Percentiles rank a stretch among this genome's conserved stretches.
Evolutionary conservation across 768 basidiomycete species (phyloP).

Genomic region (Phlebiopsis gigantea): DNA sequence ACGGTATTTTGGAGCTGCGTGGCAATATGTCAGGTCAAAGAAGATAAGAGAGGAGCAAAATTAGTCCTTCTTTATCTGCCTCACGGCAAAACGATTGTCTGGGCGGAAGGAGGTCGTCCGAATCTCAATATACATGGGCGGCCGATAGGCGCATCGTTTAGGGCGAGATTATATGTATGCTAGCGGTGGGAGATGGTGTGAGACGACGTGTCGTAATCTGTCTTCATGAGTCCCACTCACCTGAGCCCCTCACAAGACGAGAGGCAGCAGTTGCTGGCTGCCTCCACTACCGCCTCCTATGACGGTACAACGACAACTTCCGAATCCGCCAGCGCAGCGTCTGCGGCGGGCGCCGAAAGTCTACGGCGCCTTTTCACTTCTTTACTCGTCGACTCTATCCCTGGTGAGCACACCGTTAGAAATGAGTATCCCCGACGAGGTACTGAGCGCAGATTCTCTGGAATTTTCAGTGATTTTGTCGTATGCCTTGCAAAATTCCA

Average conservation of each 20-base stretch:
- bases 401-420: slow-evolving; percentile 38
- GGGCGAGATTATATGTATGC: slow-evolving; percentile 1
- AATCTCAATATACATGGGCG: background rate
- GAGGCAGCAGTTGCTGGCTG: slow-evolving; percentile 16
- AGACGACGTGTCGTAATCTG: background rate
- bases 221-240: background rate
- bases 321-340: slow-evolving; percentile 9
- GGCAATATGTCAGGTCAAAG: background rate
- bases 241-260: slow-evolving; percentile 9
- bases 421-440: background rate
- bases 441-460: background rate
- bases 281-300: slow-evolving; percentile 3
- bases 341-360: slow-evolving; percentile 11
- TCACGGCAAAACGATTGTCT: background rate
- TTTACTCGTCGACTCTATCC: slow-evolving; percentile 51
- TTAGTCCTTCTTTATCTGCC: background rate
- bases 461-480: slow-evolving; percentile 52
- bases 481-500: slow-evolving; percentile 69
- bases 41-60: background rate
- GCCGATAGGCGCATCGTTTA: background rate
- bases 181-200: slow-evolving; percentile 1
- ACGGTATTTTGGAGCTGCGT: background rate
- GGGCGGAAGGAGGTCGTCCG: background rate
- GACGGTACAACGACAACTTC: slow-evolving; percentile 10
- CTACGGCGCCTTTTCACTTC: slow-evolving; percentile 36